Evolutionary conservation across 495 filamentous ascomycete species (phyloP).

Genomic region (Penicillium cinerascens): DNA sequence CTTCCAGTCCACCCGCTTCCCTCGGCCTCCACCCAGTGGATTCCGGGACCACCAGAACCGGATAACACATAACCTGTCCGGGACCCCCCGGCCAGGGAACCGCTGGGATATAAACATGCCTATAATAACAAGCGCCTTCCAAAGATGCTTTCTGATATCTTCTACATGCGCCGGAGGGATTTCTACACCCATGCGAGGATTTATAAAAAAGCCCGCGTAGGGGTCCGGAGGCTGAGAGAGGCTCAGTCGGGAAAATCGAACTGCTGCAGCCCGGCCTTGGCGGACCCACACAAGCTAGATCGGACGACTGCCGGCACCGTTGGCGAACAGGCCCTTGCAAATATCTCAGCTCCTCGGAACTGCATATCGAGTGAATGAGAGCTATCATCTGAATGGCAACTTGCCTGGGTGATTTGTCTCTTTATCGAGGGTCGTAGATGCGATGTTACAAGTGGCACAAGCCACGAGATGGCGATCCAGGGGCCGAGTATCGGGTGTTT

Average conservation of each 20-base stretch:
- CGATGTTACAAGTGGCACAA: too few relatives aligned
- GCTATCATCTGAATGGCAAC: not conserved
- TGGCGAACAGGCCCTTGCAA: slow-evolving; percentile 12
- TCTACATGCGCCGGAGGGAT: not conserved
- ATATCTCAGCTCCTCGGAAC: not conserved
- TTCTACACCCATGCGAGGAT: slow-evolving; percentile 1
- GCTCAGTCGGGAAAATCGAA: slow-evolving; percentile 12
- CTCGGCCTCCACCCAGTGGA: slow-evolving; percentile 24
- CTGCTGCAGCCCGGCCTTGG: slow-evolving; percentile 25
- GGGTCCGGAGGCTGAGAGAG: slow-evolving; percentile 20
- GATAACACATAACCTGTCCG: slow-evolving; percentile 13
- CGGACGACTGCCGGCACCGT: slow-evolving; percentile 17
- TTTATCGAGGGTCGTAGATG: too few relatives aligned
- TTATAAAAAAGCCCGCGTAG: not conserved
- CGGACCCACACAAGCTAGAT: slow-evolving; percentile 32
- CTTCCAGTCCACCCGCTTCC: slow-evolving; percentile 15
- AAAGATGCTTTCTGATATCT: not conserved
- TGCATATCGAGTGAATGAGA: not conserved
- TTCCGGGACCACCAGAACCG: slow-evolving; percentile 28
- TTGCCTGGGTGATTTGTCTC: not conserved
- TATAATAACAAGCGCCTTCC: not conserved
- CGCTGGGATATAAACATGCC: slow-evolving; percentile 1
- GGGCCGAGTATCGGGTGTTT: slow-evolving; percentile 16
- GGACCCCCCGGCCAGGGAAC: slow-evolving; percentile 17
- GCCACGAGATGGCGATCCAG: not conserved